Evolutionary conservation across 2,329 filamentous ascomycete genomes (phyloP), one percentile per base, ranked within the genome.

Genomic region (Triangularia setosa): DNA sequence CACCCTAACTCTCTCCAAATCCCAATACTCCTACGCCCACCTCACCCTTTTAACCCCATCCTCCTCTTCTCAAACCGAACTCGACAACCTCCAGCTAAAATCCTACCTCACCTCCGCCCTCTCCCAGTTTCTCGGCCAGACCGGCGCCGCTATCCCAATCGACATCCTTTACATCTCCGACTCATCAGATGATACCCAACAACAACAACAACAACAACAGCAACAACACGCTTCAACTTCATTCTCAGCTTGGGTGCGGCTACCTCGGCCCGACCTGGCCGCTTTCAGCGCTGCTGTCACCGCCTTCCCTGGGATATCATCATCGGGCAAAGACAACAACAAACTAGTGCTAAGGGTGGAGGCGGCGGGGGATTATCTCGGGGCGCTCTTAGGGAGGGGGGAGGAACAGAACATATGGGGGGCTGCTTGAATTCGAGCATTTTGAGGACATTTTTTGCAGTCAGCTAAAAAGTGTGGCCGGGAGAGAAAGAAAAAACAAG

Each of bases 71-170:
- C 68, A 71, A 18, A 66, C 66, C 33, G 3, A 55, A 58, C 77
- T 91, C 5, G 90, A 93, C 75, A 78, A 81, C 2, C 77, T 92
- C 2, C 87, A 87, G 40, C 80, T 84, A 18, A 85, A 85, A 33
- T 79, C 86, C 0, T 87, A 90, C 72, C 84, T 90, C 69, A 85
- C 83, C 1, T 75, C 83, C 0, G 87, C 90, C 0, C 78, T 94
- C 7, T 80, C 79, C 1, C 84, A 90, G 66, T 93, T 91, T 70
- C 83, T 94, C 1, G 91, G 91, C 21, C 77, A 86, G 18, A 87
- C 85, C 0, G 91, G 91, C 11, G 77, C 82, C 1, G 86, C 85
- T 11, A 87, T 93, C 3, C 78, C 87, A 1, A 73, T 93, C 63
- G 91, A 94, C 72, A 85, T 93, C 21, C 81, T 94, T 33, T 86